These are phyloP conservation scores for Saturnispora silvae DNA, from an alignment of 805 yeast species.

Conservation along the genomic window DNA sequence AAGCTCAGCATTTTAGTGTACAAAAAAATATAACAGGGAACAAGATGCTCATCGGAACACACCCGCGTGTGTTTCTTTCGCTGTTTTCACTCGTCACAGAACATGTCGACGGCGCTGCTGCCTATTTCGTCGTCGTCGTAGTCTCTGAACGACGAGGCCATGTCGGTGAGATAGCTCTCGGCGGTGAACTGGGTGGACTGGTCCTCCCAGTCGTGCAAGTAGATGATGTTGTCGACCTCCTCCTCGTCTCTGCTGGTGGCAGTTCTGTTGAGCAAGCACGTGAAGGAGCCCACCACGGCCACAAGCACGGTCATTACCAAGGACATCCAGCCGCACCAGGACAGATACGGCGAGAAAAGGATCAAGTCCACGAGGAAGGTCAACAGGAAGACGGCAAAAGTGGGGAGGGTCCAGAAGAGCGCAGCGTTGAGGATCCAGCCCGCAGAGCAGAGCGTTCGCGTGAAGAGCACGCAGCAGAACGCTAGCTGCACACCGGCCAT, in stretches of 20 bases:
- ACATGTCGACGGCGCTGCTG: no score
- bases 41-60: no score
- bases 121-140: no score
- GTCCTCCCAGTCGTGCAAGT: conserved; percentile 13
- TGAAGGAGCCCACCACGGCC: conserved; percentile 51
- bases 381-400: conserved; percentile 59
- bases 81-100: no score
- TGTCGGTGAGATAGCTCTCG: background rate
- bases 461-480: conserved; percentile 30
- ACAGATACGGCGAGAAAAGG: conserved; percentile 62
- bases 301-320: conserved; percentile 56
- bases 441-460: conserved; percentile 24
- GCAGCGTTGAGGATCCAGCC: conserved; percentile 38
- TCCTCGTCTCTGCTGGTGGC: conserved; percentile 34
- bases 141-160: conserved; percentile 2
- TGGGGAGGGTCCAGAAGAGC: conserved; percentile 51
- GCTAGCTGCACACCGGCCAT: conserved; percentile 39
- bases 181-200: conserved; percentile 6
- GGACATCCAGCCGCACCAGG: conserved; percentile 81
- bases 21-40: no score
- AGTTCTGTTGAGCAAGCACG: conserved; percentile 66
- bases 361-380: conserved; percentile 76
- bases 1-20: no score
- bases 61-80: no score
- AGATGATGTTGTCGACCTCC: conserved; percentile 7